Base-by-base conservation (phyloP, 176 grass and related monocot species). In the Oryza australiensis region DNA sequence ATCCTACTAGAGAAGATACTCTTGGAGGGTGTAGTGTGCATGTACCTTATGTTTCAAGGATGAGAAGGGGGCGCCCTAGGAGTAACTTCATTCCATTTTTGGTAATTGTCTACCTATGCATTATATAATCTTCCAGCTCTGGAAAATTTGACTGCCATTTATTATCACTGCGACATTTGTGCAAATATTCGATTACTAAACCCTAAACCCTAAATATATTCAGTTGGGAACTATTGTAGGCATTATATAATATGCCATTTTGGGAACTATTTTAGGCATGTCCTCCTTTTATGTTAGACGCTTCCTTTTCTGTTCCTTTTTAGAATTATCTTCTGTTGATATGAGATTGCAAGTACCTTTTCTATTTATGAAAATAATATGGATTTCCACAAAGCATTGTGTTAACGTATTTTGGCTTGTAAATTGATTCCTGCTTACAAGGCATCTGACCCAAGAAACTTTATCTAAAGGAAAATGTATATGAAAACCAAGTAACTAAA, bases 41-140 rank as follows among this genome's bases (percentile, higher is more conserved):
- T 60, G 91, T 99, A 73, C 97, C 97, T 79, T 99, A 88, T 27
- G 78, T 84, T 55, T 93, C 75, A n/a, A 96, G 97, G 74, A 77
- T 86, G 66, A 95, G 97, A 90, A 93, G 93, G 82, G 86, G 97
- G 2, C 90, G 89, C 9, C 97, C 97, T 28, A 93, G 97, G 80
- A 96, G 86, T 83, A 89, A 92, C 43, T 81, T 92, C 68, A 72
- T 88, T 29, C 80, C 85, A 33, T 89, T 99, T 64, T 82, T 76
- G 91, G 97, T 99, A 95, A 98, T 28, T 82, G 78, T 72, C 55
- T 89, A 78, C 66, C 24, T 75, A 28, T 72, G 14, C 57, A 73
- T 87, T 1, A 28, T 82, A 72, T 74, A 41, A 59, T 42, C 60
- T 41, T 26, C 60, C 64, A 62, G 2, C 22, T 86, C 26, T 62